Percentiles rank a stretch among this genome's conserved stretches.
Evolutionary conservation across 177 flowering plant species (phyloP).

Genomic region (Tripterygium wilfordii): DNA sequence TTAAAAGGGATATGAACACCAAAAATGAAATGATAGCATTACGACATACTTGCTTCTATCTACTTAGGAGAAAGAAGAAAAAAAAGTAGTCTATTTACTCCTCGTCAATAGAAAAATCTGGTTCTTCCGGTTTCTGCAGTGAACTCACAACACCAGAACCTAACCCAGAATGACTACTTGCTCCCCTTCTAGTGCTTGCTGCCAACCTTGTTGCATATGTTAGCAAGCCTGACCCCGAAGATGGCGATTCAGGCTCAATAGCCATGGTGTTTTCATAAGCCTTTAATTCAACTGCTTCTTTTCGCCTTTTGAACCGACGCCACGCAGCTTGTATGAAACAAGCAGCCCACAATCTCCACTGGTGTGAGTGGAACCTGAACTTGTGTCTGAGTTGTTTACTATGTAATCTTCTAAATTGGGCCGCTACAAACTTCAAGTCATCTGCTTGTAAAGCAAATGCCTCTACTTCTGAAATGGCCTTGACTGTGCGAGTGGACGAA

Average conservation of each 20-base stretch:
- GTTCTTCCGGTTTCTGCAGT: conserved; percentile 60
- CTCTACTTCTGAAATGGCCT: conserved; percentile 80
- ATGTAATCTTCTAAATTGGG: conserved; percentile 79
- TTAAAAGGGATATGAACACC: too few relatives aligned
- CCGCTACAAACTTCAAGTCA: conserved; percentile 83
- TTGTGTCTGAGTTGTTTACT: conserved; percentile 83
- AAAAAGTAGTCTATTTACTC: neutral
- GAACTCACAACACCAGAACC: conserved; percentile 25
- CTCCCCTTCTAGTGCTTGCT: conserved; percentile 26
- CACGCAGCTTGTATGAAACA: conserved; percentile 92
- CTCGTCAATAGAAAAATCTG: conserved; percentile 54
- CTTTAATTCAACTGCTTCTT: conserved; percentile 24
- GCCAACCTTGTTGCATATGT: conserved; percentile 30
- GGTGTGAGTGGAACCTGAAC: conserved; percentile 86
- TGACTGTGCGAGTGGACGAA: conserved; percentile 85
- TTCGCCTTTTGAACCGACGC: conserved; percentile 50
- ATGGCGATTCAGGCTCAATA: conserved; percentile 8
- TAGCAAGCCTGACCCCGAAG: conserved; percentile 20
- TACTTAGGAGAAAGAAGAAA: neutral
- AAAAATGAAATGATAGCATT: too few relatives aligned
- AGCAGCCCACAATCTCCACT: conserved; percentile 94
- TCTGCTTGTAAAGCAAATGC: conserved; percentile 81
- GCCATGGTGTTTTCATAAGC: conserved; percentile 25
- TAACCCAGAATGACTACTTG: conserved; percentile 19
- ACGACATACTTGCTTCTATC: too few relatives aligned